Evolutionary conservation across 1,139 yeast species (phyloP).

Genomic region (Taphrina betulina): DNA sequence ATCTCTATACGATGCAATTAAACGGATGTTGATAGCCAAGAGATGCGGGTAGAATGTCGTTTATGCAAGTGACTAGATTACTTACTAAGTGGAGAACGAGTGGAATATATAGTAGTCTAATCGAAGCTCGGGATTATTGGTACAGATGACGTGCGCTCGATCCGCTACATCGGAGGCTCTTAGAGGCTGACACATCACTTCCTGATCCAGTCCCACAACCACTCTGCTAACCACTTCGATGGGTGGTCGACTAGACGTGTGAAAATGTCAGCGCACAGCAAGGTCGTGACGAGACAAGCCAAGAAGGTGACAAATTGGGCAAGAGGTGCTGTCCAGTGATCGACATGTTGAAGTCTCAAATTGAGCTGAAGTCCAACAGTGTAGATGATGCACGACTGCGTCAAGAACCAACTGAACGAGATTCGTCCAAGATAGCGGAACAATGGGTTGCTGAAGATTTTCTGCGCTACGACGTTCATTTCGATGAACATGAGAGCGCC

Average conservation of each 20-base stretch:
- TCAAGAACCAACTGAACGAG: constrained; percentile 27
- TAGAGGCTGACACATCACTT: too few relatives aligned
- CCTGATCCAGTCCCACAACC: constrained; percentile 24
- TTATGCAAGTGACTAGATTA: too few relatives aligned
- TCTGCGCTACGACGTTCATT: constrained; percentile 14
- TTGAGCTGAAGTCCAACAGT: constrained; percentile 29
- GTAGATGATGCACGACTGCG: constrained; percentile 26
- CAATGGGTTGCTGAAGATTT: constrained; percentile 18
- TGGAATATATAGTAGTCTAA: too few relatives aligned
- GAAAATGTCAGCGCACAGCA: constrained; percentile 18
- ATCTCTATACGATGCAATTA: too few relatives aligned
- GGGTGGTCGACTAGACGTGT: constrained; percentile 29
- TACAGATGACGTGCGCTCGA: too few relatives aligned
- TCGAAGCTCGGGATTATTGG: too few relatives aligned
- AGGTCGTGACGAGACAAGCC: constrained; percentile 7
- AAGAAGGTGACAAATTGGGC: constrained; percentile 26
- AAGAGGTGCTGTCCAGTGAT: constrained; percentile 23
- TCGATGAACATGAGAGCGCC: constrained; percentile 28
- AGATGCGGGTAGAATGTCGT: too few relatives aligned
- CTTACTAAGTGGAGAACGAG: too few relatives aligned
- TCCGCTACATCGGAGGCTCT: too few relatives aligned
- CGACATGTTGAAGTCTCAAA: constrained; percentile 8
- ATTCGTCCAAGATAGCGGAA: constrained; percentile 28
- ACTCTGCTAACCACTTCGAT: constrained; percentile 28
- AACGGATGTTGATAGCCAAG: too few relatives aligned